These are phyloP conservation scores for Eutrema japonicum DNA, from an alignment of 345 rosid species.

Conservation along the genomic window DNA sequence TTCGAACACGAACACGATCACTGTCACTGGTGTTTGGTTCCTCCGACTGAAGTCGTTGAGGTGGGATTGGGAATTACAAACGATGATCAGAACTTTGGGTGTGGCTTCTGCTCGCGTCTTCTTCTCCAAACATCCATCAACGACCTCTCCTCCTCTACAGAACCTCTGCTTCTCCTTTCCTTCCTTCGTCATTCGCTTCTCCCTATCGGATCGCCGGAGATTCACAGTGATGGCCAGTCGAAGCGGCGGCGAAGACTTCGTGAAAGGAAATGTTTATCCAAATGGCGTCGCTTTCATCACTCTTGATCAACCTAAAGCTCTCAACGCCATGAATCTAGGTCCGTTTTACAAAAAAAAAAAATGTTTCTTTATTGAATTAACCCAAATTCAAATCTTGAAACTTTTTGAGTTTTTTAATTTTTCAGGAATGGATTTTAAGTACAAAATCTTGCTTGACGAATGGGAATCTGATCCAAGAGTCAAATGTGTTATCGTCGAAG, in stretches of 20 bases:
- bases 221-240: slow-evolving; percentile 55
- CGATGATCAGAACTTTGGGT: slow-evolving; percentile 34
- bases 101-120: slow-evolving; percentile 36
- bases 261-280: slow-evolving; percentile 68
- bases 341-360: neutral
- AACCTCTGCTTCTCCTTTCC: slow-evolving; percentile 2
- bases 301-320: slow-evolving; percentile 91
- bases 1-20: neutral
- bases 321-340: slow-evolving; percentile 97
- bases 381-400: slow-evolving; percentile 12
- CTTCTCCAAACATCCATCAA: slow-evolving; percentile 23
- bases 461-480: slow-evolving; percentile 85
- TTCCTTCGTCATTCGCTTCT: neutral
- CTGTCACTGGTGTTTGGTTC: slow-evolving; percentile 23
- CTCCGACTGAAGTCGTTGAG: slow-evolving; percentile 6
- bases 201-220: slow-evolving; percentile 34
- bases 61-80: slow-evolving; percentile 7
- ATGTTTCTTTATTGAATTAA: neutral
- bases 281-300: slow-evolving; percentile 95
- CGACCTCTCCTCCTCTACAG: neutral
- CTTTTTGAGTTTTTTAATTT: neutral
- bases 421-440: slow-evolving; percentile 81
- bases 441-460: slow-evolving; percentile 74
- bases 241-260: slow-evolving; percentile 54
- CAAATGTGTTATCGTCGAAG: slow-evolving; percentile 78